Evolutionary conservation across 2,329 filamentous ascomycete genomes (phyloP).

Genomic region (Phaeosphaeria sp.): DNA sequence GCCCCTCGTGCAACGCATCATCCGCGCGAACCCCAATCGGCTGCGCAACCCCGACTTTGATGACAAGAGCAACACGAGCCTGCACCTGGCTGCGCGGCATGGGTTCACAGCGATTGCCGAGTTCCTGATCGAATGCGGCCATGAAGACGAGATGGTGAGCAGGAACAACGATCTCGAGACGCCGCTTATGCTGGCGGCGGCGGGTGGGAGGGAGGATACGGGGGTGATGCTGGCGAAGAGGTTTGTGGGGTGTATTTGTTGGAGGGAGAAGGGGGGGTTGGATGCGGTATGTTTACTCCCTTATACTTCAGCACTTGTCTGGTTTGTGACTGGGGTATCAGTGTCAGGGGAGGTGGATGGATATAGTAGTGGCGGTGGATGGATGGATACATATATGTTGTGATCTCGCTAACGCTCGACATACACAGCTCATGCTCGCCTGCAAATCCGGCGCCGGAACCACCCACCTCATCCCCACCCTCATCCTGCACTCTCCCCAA

Average conservation of each 20-base stretch:
- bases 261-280: constrained; percentile 70
- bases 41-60: constrained; percentile 82
- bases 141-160: constrained; percentile 75
- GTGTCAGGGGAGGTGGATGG: too few species aligned
- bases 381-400: too few species aligned
- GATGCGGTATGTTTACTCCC: constrained; percentile 64
- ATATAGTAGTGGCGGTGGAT: too few species aligned
- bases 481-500: constrained; percentile 39
- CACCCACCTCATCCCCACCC: constrained; percentile 52
- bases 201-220: constrained; percentile 72
- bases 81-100: constrained; percentile 79
- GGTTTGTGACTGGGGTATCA: too few species aligned
- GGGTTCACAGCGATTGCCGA: constrained; percentile 74
- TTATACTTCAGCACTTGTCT: constrained; percentile 5
- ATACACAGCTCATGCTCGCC: constrained; percentile 48
- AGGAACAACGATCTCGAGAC: constrained; percentile 83
- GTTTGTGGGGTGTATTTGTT: constrained; percentile 68
- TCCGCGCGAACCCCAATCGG: constrained; percentile 72
- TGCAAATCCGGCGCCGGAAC: constrained; percentile 48
- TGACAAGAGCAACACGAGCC: constrained; percentile 79
- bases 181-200: constrained; percentile 79
- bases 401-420: not conserved
- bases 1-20: constrained; percentile 77
- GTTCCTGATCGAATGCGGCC: constrained; percentile 74
- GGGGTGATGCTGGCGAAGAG: constrained; percentile 73